A percentile compares a stretch with the other conserved stretches of the same genome.
Conservation (phyloP, 345 rosid genomes). For the Pistacia atlantica region DNA sequence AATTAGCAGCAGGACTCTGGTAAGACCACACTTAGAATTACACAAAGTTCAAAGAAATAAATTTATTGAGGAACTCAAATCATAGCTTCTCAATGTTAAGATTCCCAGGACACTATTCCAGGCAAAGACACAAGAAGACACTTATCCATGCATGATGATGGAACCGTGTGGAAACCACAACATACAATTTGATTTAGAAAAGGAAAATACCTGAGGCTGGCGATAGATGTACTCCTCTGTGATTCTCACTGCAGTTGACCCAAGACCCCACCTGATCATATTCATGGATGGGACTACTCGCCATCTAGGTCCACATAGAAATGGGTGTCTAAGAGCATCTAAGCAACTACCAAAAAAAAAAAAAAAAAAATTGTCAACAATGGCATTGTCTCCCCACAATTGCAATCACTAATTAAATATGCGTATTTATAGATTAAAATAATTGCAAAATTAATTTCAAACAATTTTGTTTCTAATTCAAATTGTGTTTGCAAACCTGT, state of each 20-base stretch:
- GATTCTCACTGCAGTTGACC: constrained; percentile 88
- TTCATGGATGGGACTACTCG: constrained; percentile 86
- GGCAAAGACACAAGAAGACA: neutral
- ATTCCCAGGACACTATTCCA: neutral
- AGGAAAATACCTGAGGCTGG: constrained; percentile 61
- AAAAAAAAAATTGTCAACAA: constrained; percentile 13
- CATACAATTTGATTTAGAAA: neutral
- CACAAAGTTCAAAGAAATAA: neutral
- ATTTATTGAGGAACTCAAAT: neutral
- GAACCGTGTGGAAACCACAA: neutral
- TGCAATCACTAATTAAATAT: neutral
- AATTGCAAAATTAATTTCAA: neutral
- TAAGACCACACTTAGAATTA: neutral
- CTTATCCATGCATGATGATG: neutral
- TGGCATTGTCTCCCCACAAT: neutral
- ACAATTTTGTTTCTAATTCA: neutral
- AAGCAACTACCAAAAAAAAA: constrained; percentile 63
- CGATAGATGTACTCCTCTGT: constrained; percentile 86
- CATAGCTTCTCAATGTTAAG: neutral
- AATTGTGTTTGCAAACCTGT: neutral
- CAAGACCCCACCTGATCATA: constrained; percentile 94
- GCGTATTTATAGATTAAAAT: neutral
- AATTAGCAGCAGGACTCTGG: neutral
- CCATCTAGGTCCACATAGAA: constrained; percentile 96
- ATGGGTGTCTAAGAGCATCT: constrained; percentile 93